phyloP scores from a whole-genome alignment of 306 rosid species.

The Quercus cerris region DNA sequence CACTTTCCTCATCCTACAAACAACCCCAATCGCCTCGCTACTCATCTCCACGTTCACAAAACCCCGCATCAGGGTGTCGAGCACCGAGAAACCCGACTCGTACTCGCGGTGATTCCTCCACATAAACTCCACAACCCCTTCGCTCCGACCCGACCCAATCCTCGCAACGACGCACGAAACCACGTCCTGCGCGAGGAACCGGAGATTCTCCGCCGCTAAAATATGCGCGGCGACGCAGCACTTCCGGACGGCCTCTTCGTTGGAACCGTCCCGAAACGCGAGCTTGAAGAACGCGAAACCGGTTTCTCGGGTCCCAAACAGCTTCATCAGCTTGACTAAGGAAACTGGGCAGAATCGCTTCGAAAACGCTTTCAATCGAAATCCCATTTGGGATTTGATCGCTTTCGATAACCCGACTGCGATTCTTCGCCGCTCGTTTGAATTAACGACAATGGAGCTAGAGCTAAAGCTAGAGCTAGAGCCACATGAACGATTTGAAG shows the following conservation, averaged over 20 bases:
- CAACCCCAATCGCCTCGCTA: slow-evolving; percentile 52
- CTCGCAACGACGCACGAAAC: slow-evolving; percentile 51
- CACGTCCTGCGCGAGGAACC: slow-evolving; percentile 57
- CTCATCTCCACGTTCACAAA: slow-evolving; percentile 56
- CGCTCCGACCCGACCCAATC: slow-evolving; percentile 49
- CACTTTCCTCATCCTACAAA: slow-evolving; percentile 53
- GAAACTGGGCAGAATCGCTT: slow-evolving; percentile 45
- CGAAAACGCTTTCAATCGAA: slow-evolving; percentile 47
- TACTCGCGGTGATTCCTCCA: slow-evolving; percentile 51
- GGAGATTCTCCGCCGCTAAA: slow-evolving; percentile 45
- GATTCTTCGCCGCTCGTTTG: slow-evolving; percentile 55
- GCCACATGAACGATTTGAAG: neutral
- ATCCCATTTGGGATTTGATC: slow-evolving; percentile 38
- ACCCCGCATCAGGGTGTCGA: slow-evolving; percentile 57
- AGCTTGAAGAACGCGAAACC: slow-evolving; percentile 72
- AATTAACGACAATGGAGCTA: slow-evolving; percentile 24
- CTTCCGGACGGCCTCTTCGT: slow-evolving; percentile 22
- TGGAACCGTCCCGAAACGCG: slow-evolving; percentile 44
- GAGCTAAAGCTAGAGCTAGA: slow-evolving; percentile 13
- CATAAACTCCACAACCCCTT: slow-evolving; percentile 48
- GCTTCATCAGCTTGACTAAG: slow-evolving; percentile 45
- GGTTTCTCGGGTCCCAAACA: slow-evolving; percentile 36
- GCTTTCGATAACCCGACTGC: slow-evolving; percentile 50
- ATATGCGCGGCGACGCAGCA: slow-evolving; percentile 56
- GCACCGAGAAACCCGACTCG: slow-evolving; percentile 65